Evolutionary conservation across 805 yeast genomes (phyloP), one percentile per base, ranked within the genome.

Genomic region (Candida chilensis): DNA sequence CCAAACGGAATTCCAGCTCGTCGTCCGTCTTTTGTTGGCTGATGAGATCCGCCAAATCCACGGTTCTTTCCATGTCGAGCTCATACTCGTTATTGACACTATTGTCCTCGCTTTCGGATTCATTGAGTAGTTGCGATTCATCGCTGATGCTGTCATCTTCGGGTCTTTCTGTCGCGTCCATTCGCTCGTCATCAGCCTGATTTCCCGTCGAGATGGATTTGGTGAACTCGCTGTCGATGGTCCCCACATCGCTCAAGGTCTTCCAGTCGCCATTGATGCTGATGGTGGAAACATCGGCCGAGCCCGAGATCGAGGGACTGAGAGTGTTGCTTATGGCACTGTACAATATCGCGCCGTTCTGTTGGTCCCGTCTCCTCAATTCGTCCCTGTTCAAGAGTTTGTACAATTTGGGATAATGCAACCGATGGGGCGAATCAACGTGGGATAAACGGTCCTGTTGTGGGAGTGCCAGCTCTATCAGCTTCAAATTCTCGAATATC

Each of bases 361-460:
- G 15, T 29, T 33, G 32, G 33, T 30, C 17, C 32, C n/a, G 11
- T 15, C 16, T 27, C 16, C 33, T 29, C 27, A 28, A 22, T 29
- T 34, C 27, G 32, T 5, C 20, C 25, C 29, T 39, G 30, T 54
- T 32, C 20, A 50, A 43, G 56, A 33, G 37, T 7, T 41, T 44
- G 33, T 54, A 60, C 14, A 71, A 37, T 4, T 49, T 45, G 4
- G 65, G 64, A 42, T 65, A 71, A 38, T 70, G 75, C 12, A 43
- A 44, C 34, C 53, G 49, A 43, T 67, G 65, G 2, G 64, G 52
- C 5, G 60, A 50, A 14, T 52, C 48, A 4, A 47, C 35, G 10
- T 51, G 43, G 17, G 60, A 49, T 11, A 66, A 43, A 25, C 65
- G 46, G 18, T 57, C 64, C 20, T 52, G 50, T 6, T 37, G 32